Conservation (phyloP, 192 early-diverging fungal genomes). For the Neocallimastix lanati region DNA sequence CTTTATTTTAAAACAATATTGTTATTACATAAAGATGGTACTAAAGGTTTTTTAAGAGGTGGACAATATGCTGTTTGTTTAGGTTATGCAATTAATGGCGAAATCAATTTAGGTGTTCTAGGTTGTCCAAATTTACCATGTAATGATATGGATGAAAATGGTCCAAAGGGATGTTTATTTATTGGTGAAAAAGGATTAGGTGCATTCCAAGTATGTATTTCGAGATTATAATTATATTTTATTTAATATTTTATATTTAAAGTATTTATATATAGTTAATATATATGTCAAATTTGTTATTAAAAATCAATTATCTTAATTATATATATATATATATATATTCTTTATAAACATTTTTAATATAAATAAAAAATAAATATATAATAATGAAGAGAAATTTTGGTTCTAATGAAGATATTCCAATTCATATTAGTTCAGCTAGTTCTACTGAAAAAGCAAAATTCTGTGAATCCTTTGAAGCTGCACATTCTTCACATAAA, state of each 20-base stretch:
- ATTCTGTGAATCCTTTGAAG: conserved; percentile 92
- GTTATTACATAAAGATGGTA: conserved; percentile 91
- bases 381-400: conserved; percentile 54
- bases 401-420: conserved; percentile 19
- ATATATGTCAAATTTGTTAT: too few relatives aligned
- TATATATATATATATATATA: too few relatives aligned
- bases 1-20: not conserved
- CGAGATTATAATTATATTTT: too few relatives aligned
- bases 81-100: conserved; percentile 72
- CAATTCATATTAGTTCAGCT: conserved; percentile 39
- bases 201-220: conserved; percentile 57
- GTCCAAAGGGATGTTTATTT: conserved; percentile 52
- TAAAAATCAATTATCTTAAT: too few relatives aligned
- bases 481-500: conserved; percentile 72
- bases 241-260: too few relatives aligned
- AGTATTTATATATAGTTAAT: too few relatives aligned
- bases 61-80: conserved; percentile 95
- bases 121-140: conserved; percentile 63
- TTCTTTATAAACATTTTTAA: too few relatives aligned
- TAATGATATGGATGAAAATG: conserved; percentile 31
- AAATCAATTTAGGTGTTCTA: conserved; percentile 75
- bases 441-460: conserved; percentile 31
- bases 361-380: too few relatives aligned
- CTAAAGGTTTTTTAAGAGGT: conserved; percentile 92
- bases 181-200: conserved; percentile 74